Evolutionary conservation across 805 yeast genomes (phyloP).

Genomic region (Cyberlindnera suaveolens): DNA sequence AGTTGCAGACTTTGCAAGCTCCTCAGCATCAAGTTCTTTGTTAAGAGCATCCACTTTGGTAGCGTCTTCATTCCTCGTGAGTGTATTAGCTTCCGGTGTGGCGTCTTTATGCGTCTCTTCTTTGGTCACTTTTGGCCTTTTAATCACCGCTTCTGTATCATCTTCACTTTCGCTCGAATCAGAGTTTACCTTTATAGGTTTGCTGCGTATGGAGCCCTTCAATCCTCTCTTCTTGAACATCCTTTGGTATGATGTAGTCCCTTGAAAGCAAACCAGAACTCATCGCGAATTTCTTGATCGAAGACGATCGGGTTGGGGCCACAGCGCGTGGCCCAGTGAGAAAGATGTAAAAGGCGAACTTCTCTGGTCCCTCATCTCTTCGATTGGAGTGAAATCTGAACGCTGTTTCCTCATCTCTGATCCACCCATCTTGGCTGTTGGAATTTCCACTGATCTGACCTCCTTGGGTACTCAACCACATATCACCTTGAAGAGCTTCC

Average conservation of each 20-base stretch:
- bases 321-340: too few species aligned
- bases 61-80: slow-evolving; percentile 21
- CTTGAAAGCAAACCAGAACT: too few species aligned
- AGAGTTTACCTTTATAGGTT: slow-evolving; percentile 5
- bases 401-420: too few species aligned
- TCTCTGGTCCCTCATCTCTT: too few species aligned
- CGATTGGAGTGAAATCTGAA: too few species aligned
- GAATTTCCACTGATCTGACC: too few species aligned
- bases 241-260: background rate
- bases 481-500: too few species aligned
- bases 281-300: too few species aligned
- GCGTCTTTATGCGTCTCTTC: background rate
- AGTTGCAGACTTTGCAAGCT: slow-evolving; percentile 8
- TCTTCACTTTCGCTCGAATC: slow-evolving; percentile 10
- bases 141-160: slow-evolving; percentile 1
- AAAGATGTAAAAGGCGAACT: too few species aligned
- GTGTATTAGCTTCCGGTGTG: slow-evolving; percentile 1
- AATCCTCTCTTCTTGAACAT: slow-evolving; percentile 37
- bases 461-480: too few species aligned
- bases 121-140: slow-evolving; percentile 3
- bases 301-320: too few species aligned
- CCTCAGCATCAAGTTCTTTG: slow-evolving; percentile 18
- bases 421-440: too few species aligned
- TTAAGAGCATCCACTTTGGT: slow-evolving; percentile 17
- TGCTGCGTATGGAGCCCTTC: slow-evolving; percentile 14